These are phyloP conservation scores for Colletotrichum nymphaeae DNA, from an alignment of 2,329 filamentous ascomycete genomes.

Conservation along the genomic window DNA sequence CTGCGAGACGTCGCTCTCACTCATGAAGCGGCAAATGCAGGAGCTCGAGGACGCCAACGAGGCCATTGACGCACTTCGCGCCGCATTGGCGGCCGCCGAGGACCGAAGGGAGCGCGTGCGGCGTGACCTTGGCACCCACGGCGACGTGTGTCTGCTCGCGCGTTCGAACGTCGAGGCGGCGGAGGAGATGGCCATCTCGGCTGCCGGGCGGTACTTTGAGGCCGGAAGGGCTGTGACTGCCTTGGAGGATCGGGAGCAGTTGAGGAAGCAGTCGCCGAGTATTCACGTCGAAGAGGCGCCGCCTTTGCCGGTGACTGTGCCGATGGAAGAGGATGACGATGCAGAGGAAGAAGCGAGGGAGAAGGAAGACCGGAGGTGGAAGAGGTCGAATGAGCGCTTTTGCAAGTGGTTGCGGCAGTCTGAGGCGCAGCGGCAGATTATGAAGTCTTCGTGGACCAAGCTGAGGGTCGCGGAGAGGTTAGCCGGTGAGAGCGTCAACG, in stretches of 20 bases:
- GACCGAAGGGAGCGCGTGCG: constrained; percentile 25
- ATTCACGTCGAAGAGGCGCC: not conserved
- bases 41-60: constrained; percentile 33
- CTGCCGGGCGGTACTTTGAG: constrained; percentile 25
- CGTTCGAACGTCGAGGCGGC: constrained; percentile 27
- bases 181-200: constrained; percentile 33
- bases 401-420: constrained; percentile 30
- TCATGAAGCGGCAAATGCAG: constrained; percentile 34
- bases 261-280: not conserved
- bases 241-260: constrained; percentile 18
- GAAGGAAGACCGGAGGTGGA: constrained; percentile 9
- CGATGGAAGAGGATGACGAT: not conserved
- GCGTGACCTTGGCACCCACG: constrained; percentile 18
- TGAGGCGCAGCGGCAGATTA: constrained; percentile 32
- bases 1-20: constrained; percentile 24
- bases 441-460: constrained; percentile 35
- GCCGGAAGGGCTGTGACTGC: constrained; percentile 17
- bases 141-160: constrained; percentile 23
- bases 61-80: constrained; percentile 16
- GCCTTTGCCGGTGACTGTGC: not conserved
- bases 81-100: constrained; percentile 14
- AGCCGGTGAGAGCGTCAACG: not conserved
- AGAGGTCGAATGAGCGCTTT: constrained; percentile 30
- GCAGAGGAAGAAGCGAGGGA: not conserved
- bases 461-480: constrained; percentile 29